Conservation (phyloP, 352 stramenopile genomes). For the Globisporangium parvum region DNA sequence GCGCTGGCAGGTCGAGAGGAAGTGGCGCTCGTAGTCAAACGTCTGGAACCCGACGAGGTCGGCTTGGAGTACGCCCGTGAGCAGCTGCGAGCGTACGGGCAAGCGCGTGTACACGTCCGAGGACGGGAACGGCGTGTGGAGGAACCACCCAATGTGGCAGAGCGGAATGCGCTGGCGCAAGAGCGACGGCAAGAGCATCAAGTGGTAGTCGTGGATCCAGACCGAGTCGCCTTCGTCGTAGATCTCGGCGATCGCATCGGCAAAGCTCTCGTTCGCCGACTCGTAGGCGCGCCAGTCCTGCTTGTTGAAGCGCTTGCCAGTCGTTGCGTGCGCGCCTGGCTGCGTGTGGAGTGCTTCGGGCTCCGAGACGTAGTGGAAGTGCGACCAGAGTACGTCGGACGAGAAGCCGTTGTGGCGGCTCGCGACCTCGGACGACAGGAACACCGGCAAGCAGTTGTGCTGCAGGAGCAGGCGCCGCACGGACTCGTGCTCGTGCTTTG, state of each 20-base stretch:
- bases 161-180: slow-evolving; percentile 67
- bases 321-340: slow-evolving; percentile 23
- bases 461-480: slow-evolving; percentile 69
- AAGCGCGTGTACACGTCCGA: slow-evolving; percentile 84
- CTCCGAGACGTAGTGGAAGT: slow-evolving; percentile 89
- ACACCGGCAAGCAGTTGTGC: slow-evolving; percentile 87
- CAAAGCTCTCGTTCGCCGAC: slow-evolving; percentile 83
- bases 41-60: slow-evolving; percentile 86
- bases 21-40: slow-evolving; percentile 89
- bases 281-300: slow-evolving; percentile 87
- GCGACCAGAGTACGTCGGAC: slow-evolving; percentile 87
- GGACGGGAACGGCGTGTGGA: slow-evolving; percentile 86
- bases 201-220: slow-evolving; percentile 89
- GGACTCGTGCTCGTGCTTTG: slow-evolving; percentile 71
- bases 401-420: slow-evolving; percentile 86
- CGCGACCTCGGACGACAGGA: slow-evolving; percentile 77
- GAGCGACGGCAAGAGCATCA: slow-evolving; percentile 86
- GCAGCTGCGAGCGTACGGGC: slow-evolving; percentile 66
- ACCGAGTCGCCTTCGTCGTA: slow-evolving; percentile 87
- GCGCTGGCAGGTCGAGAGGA: slow-evolving; percentile 77
- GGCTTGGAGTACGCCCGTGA: slow-evolving; percentile 74
- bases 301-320: slow-evolving; percentile 80
- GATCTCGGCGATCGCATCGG: slow-evolving; percentile 76
- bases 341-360: slow-evolving; percentile 45
- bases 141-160: slow-evolving; percentile 82